Base-by-base conservation (phyloP, 495 filamentous ascomycete genomes). In the Penicillium taxi region DNA sequence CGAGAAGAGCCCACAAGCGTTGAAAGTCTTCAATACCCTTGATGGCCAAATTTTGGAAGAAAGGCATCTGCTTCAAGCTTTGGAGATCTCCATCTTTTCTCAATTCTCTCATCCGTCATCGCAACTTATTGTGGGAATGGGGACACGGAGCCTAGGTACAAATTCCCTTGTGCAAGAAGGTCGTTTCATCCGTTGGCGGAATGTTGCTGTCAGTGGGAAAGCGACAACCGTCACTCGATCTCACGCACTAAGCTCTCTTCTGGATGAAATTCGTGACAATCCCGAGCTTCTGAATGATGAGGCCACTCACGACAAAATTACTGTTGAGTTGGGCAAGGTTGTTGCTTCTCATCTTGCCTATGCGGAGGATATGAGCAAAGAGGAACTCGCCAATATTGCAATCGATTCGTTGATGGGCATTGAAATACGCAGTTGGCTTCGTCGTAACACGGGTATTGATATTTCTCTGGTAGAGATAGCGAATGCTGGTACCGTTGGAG, bases 391-490 rank as follows among this genome's bases (percentile, higher is more conserved):
- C 4, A 39, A 49, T 14, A 32, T 66, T 13, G 57, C 55, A 0
- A 25, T 69, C 3, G 66, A 70, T 31, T 66, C 62, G 1, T 39
- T 67, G 6, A 51, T 70, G 14, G 42, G 48, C 2, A 58, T 70
- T 26, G 65, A 69, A 39, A 38, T 69, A 23, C 44, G 62, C 5
- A 48, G 46, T 13, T 70, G 66, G 64, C 51, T 20, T 14, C 37
- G 52, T 11, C 42, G 46, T 11, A 39, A 31, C 2, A 17, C 60
- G 8, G 50, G 45, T 0, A n/a, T 54, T 2, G 56, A 62, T 0
- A 42, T 66, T 9, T 48, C 27, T 9, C 31, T 58, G 6, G 33
- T 52, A 5, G 53, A 64, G 28, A 48, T 66, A 6, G 26, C 37
- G 5, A 47, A 41, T 3, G 37, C 33, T 3, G 38, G 32, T 1